A percentile compares a stretch with the other conserved stretches of the same genome.
These are phyloP conservation scores for Trichothecium sympodiale DNA, from an alignment of 2,329 filamentous ascomycete species.

Conservation along the genomic window DNA sequence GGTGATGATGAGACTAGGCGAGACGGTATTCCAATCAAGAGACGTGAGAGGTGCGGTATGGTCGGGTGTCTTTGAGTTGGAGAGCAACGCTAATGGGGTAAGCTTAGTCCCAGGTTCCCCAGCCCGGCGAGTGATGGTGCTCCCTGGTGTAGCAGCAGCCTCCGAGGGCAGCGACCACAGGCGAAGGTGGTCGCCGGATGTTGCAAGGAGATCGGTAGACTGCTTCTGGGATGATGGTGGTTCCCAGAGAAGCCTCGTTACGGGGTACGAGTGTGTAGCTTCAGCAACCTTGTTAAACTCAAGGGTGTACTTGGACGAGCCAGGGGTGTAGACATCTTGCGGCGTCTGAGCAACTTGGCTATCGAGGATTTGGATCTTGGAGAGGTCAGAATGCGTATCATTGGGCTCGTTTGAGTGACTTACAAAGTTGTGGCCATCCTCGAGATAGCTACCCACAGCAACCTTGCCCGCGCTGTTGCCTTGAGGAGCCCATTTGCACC, in stretches of 20 bases:
- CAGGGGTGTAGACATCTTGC: conserved; percentile 56
- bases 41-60: conserved; percentile 95
- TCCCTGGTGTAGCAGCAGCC: conserved; percentile 42
- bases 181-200: conserved; percentile 86
- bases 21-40: conserved; percentile 95
- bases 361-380: conserved; percentile 96
- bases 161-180: conserved; percentile 84
- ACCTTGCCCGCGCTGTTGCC: conserved; percentile 78
- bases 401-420: conserved; percentile 15
- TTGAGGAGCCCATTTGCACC: conserved; percentile 95
- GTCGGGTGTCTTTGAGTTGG: conserved; percentile 96
- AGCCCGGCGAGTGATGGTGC: conserved; percentile 54
- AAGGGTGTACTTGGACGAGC: conserved; percentile 61
- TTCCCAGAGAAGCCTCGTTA: conserved; percentile 92
- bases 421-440: conserved; percentile 98
- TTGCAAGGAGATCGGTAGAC: conserved; percentile 87
- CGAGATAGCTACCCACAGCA: conserved; percentile 88
- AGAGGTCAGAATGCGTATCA: not conserved
- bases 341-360: conserved; percentile 66
- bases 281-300: conserved; percentile 92
- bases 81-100: conserved; percentile 82
- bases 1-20: conserved; percentile 93
- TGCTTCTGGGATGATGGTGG: conserved; percentile 91
- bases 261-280: conserved; percentile 94
- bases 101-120: conserved; percentile 63